These are phyloP conservation scores for Neonectria neomacrospora DNA, from an alignment of 2,329 filamentous ascomycete genomes.

Conservation along the genomic window DNA sequence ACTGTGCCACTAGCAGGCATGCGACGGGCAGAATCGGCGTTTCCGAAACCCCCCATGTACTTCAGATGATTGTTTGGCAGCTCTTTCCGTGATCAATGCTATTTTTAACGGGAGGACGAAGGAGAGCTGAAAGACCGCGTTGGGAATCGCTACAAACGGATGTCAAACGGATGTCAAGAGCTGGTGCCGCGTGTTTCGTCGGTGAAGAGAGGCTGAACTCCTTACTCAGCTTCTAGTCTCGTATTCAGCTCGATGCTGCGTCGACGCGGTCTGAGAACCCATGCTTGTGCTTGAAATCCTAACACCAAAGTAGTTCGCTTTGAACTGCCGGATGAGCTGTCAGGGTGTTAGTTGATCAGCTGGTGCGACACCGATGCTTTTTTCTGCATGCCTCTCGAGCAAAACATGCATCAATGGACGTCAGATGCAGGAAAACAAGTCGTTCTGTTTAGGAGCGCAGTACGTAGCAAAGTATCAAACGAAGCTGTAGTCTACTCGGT, in stretches of 20 bases:
- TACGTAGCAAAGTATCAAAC: background rate
- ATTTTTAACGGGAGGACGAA: background rate
- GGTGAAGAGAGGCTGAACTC: background rate
- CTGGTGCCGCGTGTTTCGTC: background rate
- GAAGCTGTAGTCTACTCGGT: background rate
- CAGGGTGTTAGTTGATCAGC: background rate
- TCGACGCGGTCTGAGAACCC: background rate
- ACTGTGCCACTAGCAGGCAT: slow-evolving; percentile 8
- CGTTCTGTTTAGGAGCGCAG: background rate
- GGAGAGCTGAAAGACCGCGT: background rate
- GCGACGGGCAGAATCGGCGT: slow-evolving; percentile 16
- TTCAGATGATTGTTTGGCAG: slow-evolving; percentile 5
- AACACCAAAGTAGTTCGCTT: background rate
- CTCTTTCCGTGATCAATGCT: slow-evolving; percentile 1
- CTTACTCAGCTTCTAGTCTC: background rate
- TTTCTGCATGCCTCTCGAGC: background rate
- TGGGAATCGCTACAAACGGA: background rate
- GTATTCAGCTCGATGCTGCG: background rate
- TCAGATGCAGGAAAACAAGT: background rate
- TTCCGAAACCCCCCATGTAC: slow-evolving; percentile 19
- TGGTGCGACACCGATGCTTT: background rate
- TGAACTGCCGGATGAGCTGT: background rate
- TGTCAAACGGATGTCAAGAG: no score
- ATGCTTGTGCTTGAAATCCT: background rate
- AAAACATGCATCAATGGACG: background rate